A percentile compares a stretch with the other conserved stretches of the same genome.
phyloP scores from a whole-genome alignment of 148 eudicot species.

The Vaccinium darrowii region DNA sequence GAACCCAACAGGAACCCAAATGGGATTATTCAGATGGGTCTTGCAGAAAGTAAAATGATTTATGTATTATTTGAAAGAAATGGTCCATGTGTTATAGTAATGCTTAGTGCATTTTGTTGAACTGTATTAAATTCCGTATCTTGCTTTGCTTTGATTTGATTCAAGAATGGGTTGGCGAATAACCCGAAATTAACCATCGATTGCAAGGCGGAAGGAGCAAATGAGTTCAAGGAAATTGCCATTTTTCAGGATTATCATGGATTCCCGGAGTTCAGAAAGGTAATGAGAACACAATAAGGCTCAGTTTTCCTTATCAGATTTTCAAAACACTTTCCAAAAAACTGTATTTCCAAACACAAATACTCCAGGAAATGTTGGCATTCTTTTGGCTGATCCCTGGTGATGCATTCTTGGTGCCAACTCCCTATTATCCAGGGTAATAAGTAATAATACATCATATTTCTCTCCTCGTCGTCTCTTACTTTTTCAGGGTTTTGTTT shows the following conservation, averaged over 20 bases:
- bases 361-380: conserved; percentile 38
- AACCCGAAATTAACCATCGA: conserved; percentile 44
- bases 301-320: too few species aligned
- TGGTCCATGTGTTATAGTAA: too few species aligned
- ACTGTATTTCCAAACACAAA: too few species aligned
- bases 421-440: conserved; percentile 62
- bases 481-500: too few species aligned
- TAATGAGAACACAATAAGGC: conserved; percentile 5
- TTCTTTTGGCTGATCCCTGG: conserved; percentile 59
- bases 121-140: neutral
- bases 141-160: conserved; percentile 54
- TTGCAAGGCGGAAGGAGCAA: conserved; percentile 44
- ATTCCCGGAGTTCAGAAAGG: conserved; percentile 54
- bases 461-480: neutral
- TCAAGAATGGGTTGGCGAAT: conserved; percentile 42
- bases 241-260: conserved; percentile 70
- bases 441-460: neutral
- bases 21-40: conserved; percentile 62
- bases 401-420: conserved; percentile 58
- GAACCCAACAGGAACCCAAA: conserved; percentile 38
- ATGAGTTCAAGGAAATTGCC: conserved; percentile 48
- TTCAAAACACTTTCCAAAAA: too few species aligned
- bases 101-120: neutral
- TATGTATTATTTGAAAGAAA: too few species aligned
- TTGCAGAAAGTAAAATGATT: conserved; percentile 30